These are phyloP conservation scores for Fagus sylvatica DNA, from an alignment of 306 rosid species.

Conservation along the genomic window DNA sequence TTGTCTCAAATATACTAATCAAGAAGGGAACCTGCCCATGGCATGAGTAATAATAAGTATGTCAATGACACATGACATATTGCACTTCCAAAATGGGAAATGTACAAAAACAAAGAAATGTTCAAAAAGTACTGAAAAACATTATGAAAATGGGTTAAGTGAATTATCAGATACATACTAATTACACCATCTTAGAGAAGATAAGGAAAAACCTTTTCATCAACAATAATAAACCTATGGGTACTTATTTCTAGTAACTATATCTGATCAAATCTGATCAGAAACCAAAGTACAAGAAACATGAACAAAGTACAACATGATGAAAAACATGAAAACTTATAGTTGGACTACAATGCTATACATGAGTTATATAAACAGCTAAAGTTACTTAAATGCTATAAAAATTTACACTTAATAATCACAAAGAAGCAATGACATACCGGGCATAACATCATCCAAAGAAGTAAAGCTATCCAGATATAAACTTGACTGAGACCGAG, in stretches of 20 bases:
- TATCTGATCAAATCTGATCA: neutral
- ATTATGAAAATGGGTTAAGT: neutral
- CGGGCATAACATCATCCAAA: conserved; percentile 54
- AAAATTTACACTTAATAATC: neutral
- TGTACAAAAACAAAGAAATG: neutral
- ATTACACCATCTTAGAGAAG: neutral
- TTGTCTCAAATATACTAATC: neutral
- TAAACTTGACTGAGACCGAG: conserved; percentile 24
- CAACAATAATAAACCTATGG: neutral
- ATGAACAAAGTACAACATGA: no score
- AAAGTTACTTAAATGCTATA: neutral
- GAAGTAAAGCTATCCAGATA: conserved; percentile 40
- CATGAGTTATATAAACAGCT: neutral
- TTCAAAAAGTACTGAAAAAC: neutral
- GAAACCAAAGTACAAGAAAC: neutral
- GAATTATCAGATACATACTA: neutral
- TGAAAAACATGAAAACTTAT: neutral
- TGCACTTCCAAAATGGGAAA: neutral
- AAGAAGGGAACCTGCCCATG: neutral
- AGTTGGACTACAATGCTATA: neutral
- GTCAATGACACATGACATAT: neutral
- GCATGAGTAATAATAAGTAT: neutral
- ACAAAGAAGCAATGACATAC: conserved; percentile 37
- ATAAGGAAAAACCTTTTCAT: neutral
- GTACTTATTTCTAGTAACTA: neutral